These are phyloP conservation scores for Fusarium brachygibbosum DNA, from an alignment of 2,329 filamentous ascomycete species.

Conservation along the genomic window DNA sequence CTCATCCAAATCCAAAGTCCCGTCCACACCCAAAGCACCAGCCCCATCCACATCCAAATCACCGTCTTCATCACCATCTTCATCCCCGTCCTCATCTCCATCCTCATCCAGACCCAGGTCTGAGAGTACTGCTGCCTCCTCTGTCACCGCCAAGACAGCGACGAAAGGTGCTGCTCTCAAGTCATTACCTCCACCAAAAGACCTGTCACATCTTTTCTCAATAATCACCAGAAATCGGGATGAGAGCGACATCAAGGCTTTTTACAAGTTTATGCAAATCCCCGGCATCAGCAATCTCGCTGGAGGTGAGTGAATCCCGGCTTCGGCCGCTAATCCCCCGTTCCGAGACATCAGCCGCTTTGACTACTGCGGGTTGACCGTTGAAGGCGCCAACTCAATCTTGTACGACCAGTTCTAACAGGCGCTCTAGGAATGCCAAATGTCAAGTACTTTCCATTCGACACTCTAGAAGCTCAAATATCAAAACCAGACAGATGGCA, in stretches of 20 bases:
- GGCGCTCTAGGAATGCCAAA: constrained; percentile 77
- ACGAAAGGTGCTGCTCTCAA: constrained; percentile 24
- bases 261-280: constrained; percentile 86
- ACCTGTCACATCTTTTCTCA: constrained; percentile 85
- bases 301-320: constrained; percentile 64
- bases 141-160: constrained; percentile 14
- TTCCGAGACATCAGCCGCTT: constrained; percentile 15
- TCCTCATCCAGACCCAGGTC: constrained; percentile 18
- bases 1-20: too few relatives aligned
- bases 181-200: constrained; percentile 65
- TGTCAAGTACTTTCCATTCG: constrained; percentile 86
- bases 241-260: constrained; percentile 79
- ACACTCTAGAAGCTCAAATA: constrained; percentile 86
- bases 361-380: background rate
- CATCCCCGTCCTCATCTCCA: too few relatives aligned
- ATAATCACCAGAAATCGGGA: constrained; percentile 74
- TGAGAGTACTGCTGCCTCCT: constrained; percentile 6
- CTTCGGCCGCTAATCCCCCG: background rate
- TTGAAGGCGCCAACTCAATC: background rate
- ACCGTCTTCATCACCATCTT: too few relatives aligned
- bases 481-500: constrained; percentile 81
- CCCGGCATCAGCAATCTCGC: constrained; percentile 73
- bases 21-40: too few relatives aligned
- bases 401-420: constrained; percentile 22
- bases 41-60: too few relatives aligned